Evolutionary conservation across 371 early-diverging fungal genomes (phyloP), one percentile per base, ranked within the genome.

Genomic region (Lichtheimia ramosa): DNA sequence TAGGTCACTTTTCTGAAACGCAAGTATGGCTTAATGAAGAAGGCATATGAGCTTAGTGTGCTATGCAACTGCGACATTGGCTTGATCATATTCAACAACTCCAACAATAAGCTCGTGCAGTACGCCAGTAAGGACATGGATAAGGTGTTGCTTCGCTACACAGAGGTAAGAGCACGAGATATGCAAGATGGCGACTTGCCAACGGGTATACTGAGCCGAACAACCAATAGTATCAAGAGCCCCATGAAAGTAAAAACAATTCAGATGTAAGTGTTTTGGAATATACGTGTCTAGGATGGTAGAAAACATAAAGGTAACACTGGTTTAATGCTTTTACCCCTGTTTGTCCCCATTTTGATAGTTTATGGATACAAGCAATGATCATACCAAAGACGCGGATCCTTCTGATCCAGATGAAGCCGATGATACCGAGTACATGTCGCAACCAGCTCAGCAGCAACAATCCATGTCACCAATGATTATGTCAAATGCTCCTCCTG

Each of bases 1-100:
- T 20, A 92, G 86, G 97, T 97, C 42, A 97, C 99, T 7, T 99
- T 99, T 79, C 84, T 92, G 56, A 99, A 99, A 74, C 87, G 99
- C 65, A 99, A 99, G 80, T 89, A 91, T 59, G 99, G 99, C 13
- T 83, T 99, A 51, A 95, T 99, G 93, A 99, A 99, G 79, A 99
- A 99, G 77, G 98, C 99, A 1, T 96, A 95, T 80, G 99, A 99
- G 75, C 89, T 99, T 20, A 89, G 89, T 65, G 93, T 96, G 1
- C 86, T 99, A 23, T 99, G 99, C 81, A 95, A 94, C 68, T 95
- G 97, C 74, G 97, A 99, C 71, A 92, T 99, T 41, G 96, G 92
- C 0, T 79, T 97, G 10, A 91, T 97, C 59, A 93, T 97, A 62
- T 95, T 97, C 77, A 89, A 91, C 64, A 71, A 71, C 51, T 86